Conservation (phyloP, 148 eudicot species). For the Rhododendron ovatum region DNA sequence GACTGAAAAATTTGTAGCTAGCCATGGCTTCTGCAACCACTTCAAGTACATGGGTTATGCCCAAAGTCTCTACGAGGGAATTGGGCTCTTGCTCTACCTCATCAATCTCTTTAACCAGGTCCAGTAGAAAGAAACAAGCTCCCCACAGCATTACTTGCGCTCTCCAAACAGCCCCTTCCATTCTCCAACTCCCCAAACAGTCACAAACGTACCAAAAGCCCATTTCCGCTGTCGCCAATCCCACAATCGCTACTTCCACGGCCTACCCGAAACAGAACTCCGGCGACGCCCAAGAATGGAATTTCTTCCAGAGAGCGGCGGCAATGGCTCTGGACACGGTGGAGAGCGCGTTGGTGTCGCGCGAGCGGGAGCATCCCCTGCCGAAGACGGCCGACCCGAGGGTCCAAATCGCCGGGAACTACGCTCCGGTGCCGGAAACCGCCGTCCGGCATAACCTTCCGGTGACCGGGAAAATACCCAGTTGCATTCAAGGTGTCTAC, state of each 20-base stretch:
- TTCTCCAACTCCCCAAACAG: conserved; percentile 23
- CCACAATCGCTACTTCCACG: background rate
- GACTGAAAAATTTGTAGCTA: background rate
- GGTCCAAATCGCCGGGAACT: conserved; percentile 63
- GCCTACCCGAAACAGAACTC: background rate
- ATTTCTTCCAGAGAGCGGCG: conserved; percentile 41
- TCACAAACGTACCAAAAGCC: background rate
- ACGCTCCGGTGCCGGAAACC: conserved; percentile 67
- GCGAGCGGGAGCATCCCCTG: conserved; percentile 30
- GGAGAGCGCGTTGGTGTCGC: conserved; percentile 19
- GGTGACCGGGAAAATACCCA: conserved; percentile 47
- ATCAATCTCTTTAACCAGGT: conserved; percentile 5
- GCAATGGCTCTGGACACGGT: conserved; percentile 38
- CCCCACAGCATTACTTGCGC: conserved; percentile 11
- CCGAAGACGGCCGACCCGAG: conserved; percentile 60
- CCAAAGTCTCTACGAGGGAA: background rate
- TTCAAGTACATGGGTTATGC: conserved; percentile 14
- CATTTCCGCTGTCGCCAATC: background rate
- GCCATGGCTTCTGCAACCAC: conserved; percentile 18
- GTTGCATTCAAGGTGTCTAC: conserved; percentile 45
- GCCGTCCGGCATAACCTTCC: conserved; percentile 34
- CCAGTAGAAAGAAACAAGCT: background rate
- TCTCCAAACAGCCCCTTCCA: conserved; percentile 18
- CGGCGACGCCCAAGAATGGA: conserved; percentile 24
- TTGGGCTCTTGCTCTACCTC: conserved; percentile 9